Evolutionary conservation across 768 basidiomycete genomes (phyloP), one percentile per base, ranked within the genome.

Genomic region (Lactifluus volemus): DNA sequence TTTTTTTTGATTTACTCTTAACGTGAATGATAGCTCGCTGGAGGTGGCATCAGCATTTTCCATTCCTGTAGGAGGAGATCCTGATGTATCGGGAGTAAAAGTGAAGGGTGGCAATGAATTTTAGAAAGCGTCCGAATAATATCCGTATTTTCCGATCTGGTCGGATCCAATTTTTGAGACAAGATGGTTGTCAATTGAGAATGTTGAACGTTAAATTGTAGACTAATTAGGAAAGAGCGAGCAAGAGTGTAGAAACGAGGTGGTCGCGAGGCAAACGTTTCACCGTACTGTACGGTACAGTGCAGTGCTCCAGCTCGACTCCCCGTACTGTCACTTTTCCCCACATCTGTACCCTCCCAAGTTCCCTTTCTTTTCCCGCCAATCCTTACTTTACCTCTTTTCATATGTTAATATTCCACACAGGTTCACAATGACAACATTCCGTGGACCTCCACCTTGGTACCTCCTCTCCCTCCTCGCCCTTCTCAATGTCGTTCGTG

Each of bases 401-500:
- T 42, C 53, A 34, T 53, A 63, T 63, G 61, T 47, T 63, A 54
- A 39, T 63, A 49, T 32, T n/a, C 53, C 29, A 21, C 49, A 29
- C 29, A 25, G n/a, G 17, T 25, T 25, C 56, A 34, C 50, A 41
- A 58, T 53, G 41, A 48, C 10, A 25, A 59, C 36, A 64, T 38
- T 17, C 60, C 59, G 42, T 59, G 68, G 30, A 67, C 52, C 55
- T 50, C 50, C 55, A 50, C 55, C 70, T 53, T 62, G 62, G 61
- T 59, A 60, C 32, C 41, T 61, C 58, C 54, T 72, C 52, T 39
- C 56, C 39, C 48, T 73, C 45, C 53, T 73, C 47, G 52, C 73
- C 39, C 57, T 73, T 62, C 58, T 70, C 49, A 58, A 72, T 72
- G 73, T 67, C 65, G 71, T 66, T 63, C 49, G 67, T 56, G 70